Percentiles rank a stretch among this genome's conserved stretches.
These are phyloP conservation scores for Dunaliella salina DNA, from an alignment of 163 green algal genomes.

Conservation along the genomic window DNA sequence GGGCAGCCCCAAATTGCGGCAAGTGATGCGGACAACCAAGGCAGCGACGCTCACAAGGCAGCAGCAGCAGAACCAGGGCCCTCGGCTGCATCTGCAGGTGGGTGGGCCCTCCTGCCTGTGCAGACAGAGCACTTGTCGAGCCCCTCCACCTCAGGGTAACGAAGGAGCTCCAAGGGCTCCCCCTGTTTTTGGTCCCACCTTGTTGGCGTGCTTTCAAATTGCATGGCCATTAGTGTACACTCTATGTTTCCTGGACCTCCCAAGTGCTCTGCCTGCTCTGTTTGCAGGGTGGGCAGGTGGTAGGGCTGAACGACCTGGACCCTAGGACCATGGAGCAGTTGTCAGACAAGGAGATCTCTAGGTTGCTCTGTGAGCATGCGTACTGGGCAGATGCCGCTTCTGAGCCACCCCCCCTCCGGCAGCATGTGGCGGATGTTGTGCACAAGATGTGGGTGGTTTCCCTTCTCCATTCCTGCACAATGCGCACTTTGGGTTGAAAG, in stretches of 20 bases:
- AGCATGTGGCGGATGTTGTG: neutral
- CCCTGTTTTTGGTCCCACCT: no score
- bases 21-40: neutral
- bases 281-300: neutral
- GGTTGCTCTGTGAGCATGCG: neutral
- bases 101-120: no score
- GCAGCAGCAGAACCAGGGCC: neutral
- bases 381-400: neutral
- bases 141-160: no score
- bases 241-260: no score
- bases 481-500: no score
- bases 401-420: neutral
- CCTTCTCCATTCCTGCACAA: no score
- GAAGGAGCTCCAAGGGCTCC: no score
- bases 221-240: no score
- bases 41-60: neutral
- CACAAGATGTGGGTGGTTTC: neutral
- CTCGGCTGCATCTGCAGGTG: neutral
- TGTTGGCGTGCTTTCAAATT: no score
- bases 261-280: no score
- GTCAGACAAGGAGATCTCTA: neutral
- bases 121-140: no score
- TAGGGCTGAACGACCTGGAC: neutral
- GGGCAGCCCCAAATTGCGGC: neutral
- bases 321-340: neutral